A percentile compares a stretch with the other conserved stretches of the same genome.
Evolutionary conservation across 495 filamentous ascomycete genomes (phyloP).

Genomic region (Lentithecium fluviatile): DNA sequence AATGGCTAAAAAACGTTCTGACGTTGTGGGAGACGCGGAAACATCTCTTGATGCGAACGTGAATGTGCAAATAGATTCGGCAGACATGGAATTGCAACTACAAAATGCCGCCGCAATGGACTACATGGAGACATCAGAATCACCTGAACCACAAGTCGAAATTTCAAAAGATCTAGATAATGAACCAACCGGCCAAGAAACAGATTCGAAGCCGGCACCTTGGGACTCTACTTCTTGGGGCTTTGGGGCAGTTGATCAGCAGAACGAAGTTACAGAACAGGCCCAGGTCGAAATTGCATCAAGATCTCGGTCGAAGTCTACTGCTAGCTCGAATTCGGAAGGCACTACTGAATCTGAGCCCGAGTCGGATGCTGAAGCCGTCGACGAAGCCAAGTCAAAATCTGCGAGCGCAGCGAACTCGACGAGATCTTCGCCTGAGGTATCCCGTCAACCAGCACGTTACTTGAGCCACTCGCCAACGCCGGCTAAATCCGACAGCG

Average conservation of each 20-base stretch:
- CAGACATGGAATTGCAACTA: no score
- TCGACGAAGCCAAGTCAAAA: neutral
- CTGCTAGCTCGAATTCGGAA: neutral
- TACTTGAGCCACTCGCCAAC: constrained; percentile 16
- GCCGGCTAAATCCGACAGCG: constrained; percentile 2
- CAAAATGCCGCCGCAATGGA: no score
- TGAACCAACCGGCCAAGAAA: no score
- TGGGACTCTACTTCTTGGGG: constrained; percentile 2
- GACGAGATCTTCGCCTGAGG: constrained; percentile 4
- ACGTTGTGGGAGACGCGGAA: no score
- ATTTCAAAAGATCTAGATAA: no score
- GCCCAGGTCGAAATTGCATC: neutral
- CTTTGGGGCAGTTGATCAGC: neutral
- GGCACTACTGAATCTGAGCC: neutral
- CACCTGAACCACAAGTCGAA: no score
- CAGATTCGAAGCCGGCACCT: neutral
- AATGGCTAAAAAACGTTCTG: neutral
- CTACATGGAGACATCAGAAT: no score
- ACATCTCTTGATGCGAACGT: no score
- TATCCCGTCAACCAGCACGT: constrained; percentile 8
- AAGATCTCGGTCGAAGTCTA: neutral
- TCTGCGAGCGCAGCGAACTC: neutral
- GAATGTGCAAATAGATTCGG: no score
- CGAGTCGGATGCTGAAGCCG: neutral
- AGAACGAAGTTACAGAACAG: neutral